Evolutionary conservation across 768 basidiomycete species (phyloP).

Genomic region (Chalciporus pseudorubinellus): DNA sequence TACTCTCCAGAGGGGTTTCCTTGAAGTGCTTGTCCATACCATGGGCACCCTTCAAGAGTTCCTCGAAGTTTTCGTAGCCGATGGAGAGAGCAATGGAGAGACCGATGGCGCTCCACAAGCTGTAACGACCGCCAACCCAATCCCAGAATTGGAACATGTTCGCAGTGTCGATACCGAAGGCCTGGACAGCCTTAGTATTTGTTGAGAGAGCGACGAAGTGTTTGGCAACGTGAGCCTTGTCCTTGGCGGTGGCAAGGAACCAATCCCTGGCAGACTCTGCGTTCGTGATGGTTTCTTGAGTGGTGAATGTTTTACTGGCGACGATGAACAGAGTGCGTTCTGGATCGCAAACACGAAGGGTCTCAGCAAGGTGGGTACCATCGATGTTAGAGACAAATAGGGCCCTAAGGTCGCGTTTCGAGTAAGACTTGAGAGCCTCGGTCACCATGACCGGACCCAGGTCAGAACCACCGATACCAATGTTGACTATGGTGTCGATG

Average conservation of each 20-base stretch:
- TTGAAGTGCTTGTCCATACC: slow-evolving; percentile 98
- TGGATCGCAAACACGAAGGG: slow-evolving; percentile 72
- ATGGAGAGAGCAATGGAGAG: slow-evolving; percentile 91
- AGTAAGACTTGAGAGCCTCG: slow-evolving; percentile 92
- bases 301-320: slow-evolving; percentile 99
- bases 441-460: slow-evolving; percentile 99
- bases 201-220: slow-evolving; percentile 99
- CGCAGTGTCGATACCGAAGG: slow-evolving; percentile 83
- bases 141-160: slow-evolving; percentile 99
- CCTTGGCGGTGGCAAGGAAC: slow-evolving; percentile 85
- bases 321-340: slow-evolving; percentile 97
- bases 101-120: slow-evolving; percentile 97
- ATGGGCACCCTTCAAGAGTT: slow-evolving; percentile 88
- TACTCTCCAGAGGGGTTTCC: slow-evolving; percentile 80
- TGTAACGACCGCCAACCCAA: slow-evolving; percentile 99
- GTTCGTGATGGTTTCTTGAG: slow-evolving; percentile 99
- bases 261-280: slow-evolving; percentile 91
- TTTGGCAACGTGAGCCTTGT: slow-evolving; percentile 92
- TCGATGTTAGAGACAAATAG: slow-evolving; percentile 98
- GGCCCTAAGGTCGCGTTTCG: slow-evolving; percentile 81
- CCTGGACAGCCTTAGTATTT: slow-evolving; percentile 89
- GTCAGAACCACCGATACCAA: slow-evolving; percentile 98
- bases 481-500: slow-evolving; percentile 95
- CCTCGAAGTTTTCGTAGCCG: slow-evolving; percentile 91
- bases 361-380: slow-evolving; percentile 95